Conservation (phyloP, 2,329 filamentous ascomycete genomes). For the Didymella sp. region DNA sequence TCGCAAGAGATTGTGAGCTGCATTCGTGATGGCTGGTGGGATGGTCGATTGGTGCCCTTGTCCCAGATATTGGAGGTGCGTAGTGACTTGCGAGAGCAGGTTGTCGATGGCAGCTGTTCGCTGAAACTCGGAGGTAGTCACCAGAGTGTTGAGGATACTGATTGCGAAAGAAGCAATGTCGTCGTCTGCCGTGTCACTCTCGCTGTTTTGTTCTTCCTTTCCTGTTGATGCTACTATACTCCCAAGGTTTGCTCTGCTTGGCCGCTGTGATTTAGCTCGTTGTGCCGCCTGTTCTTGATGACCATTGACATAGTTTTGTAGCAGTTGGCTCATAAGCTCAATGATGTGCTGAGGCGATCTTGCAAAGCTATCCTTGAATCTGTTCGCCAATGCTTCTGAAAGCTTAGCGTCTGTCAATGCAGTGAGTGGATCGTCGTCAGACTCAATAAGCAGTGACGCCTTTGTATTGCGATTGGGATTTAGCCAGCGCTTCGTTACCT, state of each 20-base stretch:
- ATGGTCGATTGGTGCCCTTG: slow-evolving; percentile 20
- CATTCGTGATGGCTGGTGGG: slow-evolving; percentile 32
- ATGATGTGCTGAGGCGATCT: slow-evolving; percentile 70
- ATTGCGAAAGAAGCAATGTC: slow-evolving; percentile 52
- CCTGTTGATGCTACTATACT: slow-evolving; percentile 27
- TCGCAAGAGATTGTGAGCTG: slow-evolving; percentile 55
- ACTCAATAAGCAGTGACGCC: slow-evolving; percentile 37
- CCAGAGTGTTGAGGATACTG: slow-evolving; percentile 49
- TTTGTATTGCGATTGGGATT: slow-evolving; percentile 22
- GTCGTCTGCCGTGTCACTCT: slow-evolving; percentile 35
- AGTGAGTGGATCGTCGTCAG: slow-evolving; percentile 53
- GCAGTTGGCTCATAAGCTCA: slow-evolving; percentile 67
- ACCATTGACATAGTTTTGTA: slow-evolving; percentile 55
- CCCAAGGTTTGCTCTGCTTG: slow-evolving; percentile 36
- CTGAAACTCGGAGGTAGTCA: slow-evolving; percentile 46
- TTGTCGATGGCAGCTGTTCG: slow-evolving; percentile 33
- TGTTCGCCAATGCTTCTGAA: slow-evolving; percentile 70
- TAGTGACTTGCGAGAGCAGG: slow-evolving; percentile 18
- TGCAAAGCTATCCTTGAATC: slow-evolving; percentile 68
- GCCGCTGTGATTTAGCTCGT: slow-evolving; percentile 21
- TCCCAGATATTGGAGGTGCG: slow-evolving; percentile 35
- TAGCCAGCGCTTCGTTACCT: slow-evolving; percentile 66
- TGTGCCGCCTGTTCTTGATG: slow-evolving; percentile 54
- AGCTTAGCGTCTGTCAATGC: slow-evolving; percentile 66
- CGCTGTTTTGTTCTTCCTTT: neutral